Base-by-base conservation (phyloP, 768 basidiomycete genomes). In the Pleurotus cornucopiae region DNA sequence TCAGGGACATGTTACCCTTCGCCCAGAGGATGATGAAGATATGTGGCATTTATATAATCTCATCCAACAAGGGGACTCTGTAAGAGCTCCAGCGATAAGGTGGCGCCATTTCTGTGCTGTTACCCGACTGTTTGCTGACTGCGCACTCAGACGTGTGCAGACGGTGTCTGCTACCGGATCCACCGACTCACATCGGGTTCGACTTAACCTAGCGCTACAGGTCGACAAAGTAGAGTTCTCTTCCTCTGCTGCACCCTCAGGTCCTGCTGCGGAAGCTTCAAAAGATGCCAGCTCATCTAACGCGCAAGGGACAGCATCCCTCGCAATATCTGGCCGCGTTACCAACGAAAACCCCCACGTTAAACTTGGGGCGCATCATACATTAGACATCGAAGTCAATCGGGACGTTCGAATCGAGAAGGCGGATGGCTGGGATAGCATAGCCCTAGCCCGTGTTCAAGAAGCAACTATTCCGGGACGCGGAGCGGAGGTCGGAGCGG, bases 1-100 rank as follows among this genome's bases (percentile, higher is more conserved):
- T 5, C 64, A 95, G 93, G 96, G 96, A 14, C 84, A 94, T 81
- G 90, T 97, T 59, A 92, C 85, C n/a, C 77, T 98, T 45, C 85
- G 92, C 47, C 95, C 96, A 4, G 94, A 99, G 69, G 95, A 98
- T 63, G 94, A 98, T 64, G 97, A 99, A 72, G 97, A 99, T 70
- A 97, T 99, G 89, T 99, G 96, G 95, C 97, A 99, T 78, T 78
- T 98, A 25, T 99, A 98, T 71, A 98, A 99, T 74, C 78, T 99
- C 55, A 97, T 99, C 54, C 84, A 91, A 61, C 78, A 88, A 75
- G 91, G 90, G 14, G 95, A 98, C 65, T 74, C 83, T 56, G 86
- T 98, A 44, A 81, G 93, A 60, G 92, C 94, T 11, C 79, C 89
- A 49, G 92, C 94, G 7, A 78, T 98, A 58, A 84, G 94, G 84